Evolutionary conservation across 495 filamentous ascomycete genomes (phyloP).

Genomic region (Coniosporium apollinis): DNA sequence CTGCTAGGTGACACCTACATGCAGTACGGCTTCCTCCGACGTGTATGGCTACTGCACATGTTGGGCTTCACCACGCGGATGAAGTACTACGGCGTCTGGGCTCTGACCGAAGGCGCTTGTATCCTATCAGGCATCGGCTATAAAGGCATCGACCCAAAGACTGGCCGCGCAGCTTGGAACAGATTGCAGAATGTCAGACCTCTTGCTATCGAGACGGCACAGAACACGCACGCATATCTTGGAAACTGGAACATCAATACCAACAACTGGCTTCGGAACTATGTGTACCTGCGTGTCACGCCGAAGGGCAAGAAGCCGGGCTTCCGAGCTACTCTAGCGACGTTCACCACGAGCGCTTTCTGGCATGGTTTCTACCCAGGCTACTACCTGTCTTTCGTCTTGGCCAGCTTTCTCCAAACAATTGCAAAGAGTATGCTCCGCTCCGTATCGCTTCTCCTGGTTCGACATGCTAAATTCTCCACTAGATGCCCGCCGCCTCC

Average conservation of each 20-base stretch:
- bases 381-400: slow-evolving; percentile 81
- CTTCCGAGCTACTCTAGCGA: slow-evolving; percentile 86
- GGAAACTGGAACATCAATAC: slow-evolving; percentile 98
- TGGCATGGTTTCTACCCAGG: slow-evolving; percentile 98
- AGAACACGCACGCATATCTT: slow-evolving; percentile 78
- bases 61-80: slow-evolving; percentile 60
- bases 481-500: slow-evolving; percentile 67
- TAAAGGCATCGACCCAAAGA: slow-evolving; percentile 73
- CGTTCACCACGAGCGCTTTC: slow-evolving; percentile 82
- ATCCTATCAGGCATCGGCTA: slow-evolving; percentile 89
- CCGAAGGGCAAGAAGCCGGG: slow-evolving; percentile 92
- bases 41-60: slow-evolving; percentile 66
- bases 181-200: slow-evolving; percentile 77
- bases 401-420: slow-evolving; percentile 81
- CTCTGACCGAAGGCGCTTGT: slow-evolving; percentile 81
- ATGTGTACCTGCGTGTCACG: slow-evolving; percentile 87
- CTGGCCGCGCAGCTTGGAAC: slow-evolving; percentile 74
- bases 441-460: slow-evolving; percentile 1
- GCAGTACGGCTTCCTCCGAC: slow-evolving; percentile 47
- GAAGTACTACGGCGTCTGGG: slow-evolving; percentile 96
- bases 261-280: slow-evolving; percentile 91
- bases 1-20: slow-evolving; percentile 46
- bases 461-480: slow-evolving; percentile 1
- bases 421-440: slow-evolving; percentile 64
- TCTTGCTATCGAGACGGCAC: slow-evolving; percentile 65